Evolutionary conservation across 1,284 basidiomycete species (phyloP).

Genomic region (Chondrostereum purpureum): DNA sequence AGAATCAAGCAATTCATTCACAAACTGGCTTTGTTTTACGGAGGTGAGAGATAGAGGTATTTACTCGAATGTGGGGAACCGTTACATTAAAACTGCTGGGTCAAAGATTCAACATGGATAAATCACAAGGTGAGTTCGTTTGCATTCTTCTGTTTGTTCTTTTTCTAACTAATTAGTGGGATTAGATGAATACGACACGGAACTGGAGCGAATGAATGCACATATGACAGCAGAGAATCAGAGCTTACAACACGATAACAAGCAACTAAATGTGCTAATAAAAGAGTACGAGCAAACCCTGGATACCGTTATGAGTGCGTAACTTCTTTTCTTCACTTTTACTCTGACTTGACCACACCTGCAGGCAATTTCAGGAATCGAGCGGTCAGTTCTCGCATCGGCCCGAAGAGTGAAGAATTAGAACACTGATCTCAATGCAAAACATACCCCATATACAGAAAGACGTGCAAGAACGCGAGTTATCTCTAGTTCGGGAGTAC

Average conservation of each 20-base stretch:
- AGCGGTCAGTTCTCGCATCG: slow-evolving; percentile 58
- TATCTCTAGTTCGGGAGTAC: slow-evolving; percentile 88
- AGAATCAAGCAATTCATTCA: slow-evolving; percentile 62
- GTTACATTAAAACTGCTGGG: too few relatives aligned
- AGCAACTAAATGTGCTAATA: slow-evolving; percentile 84
- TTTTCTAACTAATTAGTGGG: slow-evolving; percentile 3
- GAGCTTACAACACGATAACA: slow-evolving; percentile 87
- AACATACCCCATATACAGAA: slow-evolving; percentile 52
- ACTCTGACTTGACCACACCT: too few relatives aligned
- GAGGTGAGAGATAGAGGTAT: too few relatives aligned
- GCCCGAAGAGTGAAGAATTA: neutral
- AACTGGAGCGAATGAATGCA: slow-evolving; percentile 86
- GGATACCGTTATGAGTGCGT: slow-evolving; percentile 83
- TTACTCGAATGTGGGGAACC: too few relatives aligned
- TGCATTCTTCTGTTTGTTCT: neutral
- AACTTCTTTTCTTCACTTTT: slow-evolving; percentile 7
- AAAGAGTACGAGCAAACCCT: slow-evolving; percentile 97
- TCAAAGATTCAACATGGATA: slow-evolving; percentile 82
- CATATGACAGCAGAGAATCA: slow-evolving; percentile 85
- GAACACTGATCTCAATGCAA: neutral
- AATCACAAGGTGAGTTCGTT: slow-evolving; percentile 79
- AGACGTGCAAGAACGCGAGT: slow-evolving; percentile 90
- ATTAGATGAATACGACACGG: slow-evolving; percentile 88
- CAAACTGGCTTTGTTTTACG: slow-evolving; percentile 91
- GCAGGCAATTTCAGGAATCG: slow-evolving; percentile 72